A percentile compares a stretch with the other conserved stretches of the same genome.
Conservation (phyloP, 176 grass and related monocot species). For the Bromus sterilis region DNA sequence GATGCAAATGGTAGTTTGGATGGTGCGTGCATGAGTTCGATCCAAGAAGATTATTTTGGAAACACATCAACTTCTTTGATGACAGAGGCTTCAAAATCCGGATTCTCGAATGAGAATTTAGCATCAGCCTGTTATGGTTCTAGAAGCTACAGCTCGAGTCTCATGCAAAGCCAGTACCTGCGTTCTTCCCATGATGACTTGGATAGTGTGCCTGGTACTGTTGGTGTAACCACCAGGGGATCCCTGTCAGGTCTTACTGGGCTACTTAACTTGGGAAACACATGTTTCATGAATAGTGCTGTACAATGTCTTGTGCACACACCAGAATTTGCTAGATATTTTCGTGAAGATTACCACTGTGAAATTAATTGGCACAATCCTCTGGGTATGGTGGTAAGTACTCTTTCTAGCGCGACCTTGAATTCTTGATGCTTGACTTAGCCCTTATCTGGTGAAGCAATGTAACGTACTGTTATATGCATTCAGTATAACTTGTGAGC, state of each 20-base stretch:
- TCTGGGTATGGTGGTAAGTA: conserved; percentile 93
- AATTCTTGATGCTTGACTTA: background rate
- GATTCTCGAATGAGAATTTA: conserved; percentile 57
- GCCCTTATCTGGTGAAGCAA: background rate
- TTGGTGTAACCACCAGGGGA: conserved; percentile 52
- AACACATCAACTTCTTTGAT: conserved; percentile 56
- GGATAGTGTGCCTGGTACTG: conserved; percentile 53
- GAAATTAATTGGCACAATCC: conserved; percentile 99
- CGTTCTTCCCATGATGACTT: conserved; percentile 51
- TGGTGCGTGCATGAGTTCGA: conserved; percentile 55
- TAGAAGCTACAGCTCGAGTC: conserved; percentile 49
- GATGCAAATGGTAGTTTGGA: conserved; percentile 62
- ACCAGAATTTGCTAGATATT: conserved; percentile 91
- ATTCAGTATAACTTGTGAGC: background rate
- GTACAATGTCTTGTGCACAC: conserved; percentile 98
- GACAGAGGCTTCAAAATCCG: conserved; percentile 54
- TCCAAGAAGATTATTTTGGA: conserved; percentile 60
- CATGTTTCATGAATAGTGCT: conserved; percentile 99
- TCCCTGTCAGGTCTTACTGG: conserved; percentile 76
- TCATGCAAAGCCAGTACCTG: conserved; percentile 43
- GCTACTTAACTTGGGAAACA: conserved; percentile 93
- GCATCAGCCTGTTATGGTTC: conserved; percentile 59
- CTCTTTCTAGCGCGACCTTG: conserved; percentile 11
- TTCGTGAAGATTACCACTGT: conserved; percentile 90
- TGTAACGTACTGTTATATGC: background rate